phyloP scores from a whole-genome alignment of 345 rosid genomes.

The Syzygium grande region DNA sequence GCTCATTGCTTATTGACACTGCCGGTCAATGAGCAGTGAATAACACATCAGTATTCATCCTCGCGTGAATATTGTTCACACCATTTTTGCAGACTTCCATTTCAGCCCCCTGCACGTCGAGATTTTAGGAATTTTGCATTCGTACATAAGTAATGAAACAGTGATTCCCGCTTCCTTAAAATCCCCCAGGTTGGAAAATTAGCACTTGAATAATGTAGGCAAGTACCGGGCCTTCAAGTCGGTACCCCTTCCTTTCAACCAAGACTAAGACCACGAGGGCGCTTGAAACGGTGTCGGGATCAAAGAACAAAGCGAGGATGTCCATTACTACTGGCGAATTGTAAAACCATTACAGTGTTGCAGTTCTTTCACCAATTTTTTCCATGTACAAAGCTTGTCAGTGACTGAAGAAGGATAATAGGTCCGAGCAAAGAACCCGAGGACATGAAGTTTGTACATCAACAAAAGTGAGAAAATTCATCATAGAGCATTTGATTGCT shows the following conservation, averaged over 20 bases:
- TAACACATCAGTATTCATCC: not conserved
- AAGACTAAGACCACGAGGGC: not conserved
- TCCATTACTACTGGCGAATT: not conserved
- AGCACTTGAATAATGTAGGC: not conserved
- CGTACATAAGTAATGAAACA: not conserved
- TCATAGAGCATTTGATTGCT: not conserved
- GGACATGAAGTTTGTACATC: not conserved
- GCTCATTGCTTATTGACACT: not conserved
- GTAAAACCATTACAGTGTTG: not conserved
- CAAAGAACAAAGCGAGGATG: not conserved
- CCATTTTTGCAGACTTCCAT: not conserved
- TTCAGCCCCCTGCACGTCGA: not conserved
- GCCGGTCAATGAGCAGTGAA: not conserved
- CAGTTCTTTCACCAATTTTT: not conserved
- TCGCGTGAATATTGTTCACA: not conserved
- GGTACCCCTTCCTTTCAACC: not conserved
- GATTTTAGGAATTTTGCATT: not conserved
- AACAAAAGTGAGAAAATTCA: not conserved
- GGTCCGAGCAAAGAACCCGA: no score
- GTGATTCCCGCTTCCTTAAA: not conserved
- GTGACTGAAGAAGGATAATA: not conserved
- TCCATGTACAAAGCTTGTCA: not conserved
- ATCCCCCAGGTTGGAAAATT: not conserved
- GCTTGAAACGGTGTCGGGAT: not conserved
- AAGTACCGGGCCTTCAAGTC: conserved; percentile 1